Percentiles rank a stretch among this genome's conserved stretches.
Evolutionary conservation across 306 rosid genomes (phyloP).

Genomic region (Ammopiptanthus mongolicus): DNA sequence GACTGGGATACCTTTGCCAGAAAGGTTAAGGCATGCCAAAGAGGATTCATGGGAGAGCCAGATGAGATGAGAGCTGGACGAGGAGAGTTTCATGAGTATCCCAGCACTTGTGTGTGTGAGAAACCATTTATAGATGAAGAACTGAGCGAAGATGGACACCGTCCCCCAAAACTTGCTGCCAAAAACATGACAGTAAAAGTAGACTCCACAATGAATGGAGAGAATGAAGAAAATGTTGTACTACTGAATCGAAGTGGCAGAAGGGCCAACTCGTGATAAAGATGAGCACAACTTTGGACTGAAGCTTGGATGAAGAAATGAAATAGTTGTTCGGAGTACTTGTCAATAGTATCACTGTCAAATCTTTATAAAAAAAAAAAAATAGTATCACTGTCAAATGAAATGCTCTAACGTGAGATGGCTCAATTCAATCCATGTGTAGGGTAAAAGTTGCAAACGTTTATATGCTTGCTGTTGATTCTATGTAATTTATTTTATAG

Average conservation of each 20-base stretch:
- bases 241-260: conserved; percentile 15
- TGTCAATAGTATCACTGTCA: background rate
- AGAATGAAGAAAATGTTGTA: conserved; percentile 22
- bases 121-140: conserved; percentile 45
- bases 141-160: conserved; percentile 20
- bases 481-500: conserved; percentile 1
- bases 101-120: conserved; percentile 69
- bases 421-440: conserved; percentile 36
- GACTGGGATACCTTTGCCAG: conserved; percentile 70
- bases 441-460: conserved; percentile 55
- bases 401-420: conserved; percentile 8
- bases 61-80: conserved; percentile 79
- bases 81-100: conserved; percentile 89
- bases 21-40: conserved; percentile 72
- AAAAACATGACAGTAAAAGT: conserved; percentile 15
- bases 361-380: too few species aligned
- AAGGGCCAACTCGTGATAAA: conserved; percentile 19
- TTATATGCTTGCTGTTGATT: conserved; percentile 31
- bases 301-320: background rate
- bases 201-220: conserved; percentile 17
- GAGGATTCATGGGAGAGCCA: conserved; percentile 99
- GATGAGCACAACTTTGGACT: background rate
- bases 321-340: background rate
- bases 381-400: background rate
- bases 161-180: conserved; percentile 23